phyloP scores from a whole-genome alignment of 2,329 filamentous ascomycete species.

The Xylariaceae sp. region DNA sequence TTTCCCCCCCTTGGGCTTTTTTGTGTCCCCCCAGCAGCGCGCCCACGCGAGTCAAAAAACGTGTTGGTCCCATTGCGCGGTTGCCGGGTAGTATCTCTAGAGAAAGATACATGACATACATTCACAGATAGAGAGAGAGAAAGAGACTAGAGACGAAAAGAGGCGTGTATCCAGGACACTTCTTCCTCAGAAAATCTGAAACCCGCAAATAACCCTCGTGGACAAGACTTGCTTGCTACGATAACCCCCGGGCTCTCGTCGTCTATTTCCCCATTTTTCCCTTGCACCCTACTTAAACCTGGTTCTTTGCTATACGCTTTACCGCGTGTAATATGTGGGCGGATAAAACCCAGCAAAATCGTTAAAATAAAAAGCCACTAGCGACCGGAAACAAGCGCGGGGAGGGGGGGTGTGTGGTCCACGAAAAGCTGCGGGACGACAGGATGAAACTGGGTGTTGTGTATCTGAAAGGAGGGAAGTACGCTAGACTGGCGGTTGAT shows the following conservation, averaged over 20 bases:
- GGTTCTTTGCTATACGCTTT: neutral
- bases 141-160: too few relatives aligned
- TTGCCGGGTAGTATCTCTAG: too few relatives aligned
- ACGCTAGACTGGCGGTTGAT: constrained; percentile 39
- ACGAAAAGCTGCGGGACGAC: constrained; percentile 30
- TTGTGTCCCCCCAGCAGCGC: constrained; percentile 22
- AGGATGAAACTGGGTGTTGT: constrained; percentile 47
- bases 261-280: neutral
- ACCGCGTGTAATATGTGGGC: neutral
- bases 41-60: constrained; percentile 32
- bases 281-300: too few relatives aligned
- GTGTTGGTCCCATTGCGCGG: constrained; percentile 36
- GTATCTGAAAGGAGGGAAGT: constrained; percentile 45
- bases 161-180: too few relatives aligned
- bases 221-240: neutral
- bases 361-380: constrained; percentile 30
- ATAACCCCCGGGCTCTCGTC: neutral
- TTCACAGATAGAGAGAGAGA: too few relatives aligned
- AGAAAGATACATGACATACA: too few relatives aligned
- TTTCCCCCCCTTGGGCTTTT: neutral
- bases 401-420: neutral
- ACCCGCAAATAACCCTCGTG: constrained; percentile 28
- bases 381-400: constrained; percentile 28
- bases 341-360: neutral
- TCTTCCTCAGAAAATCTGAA: constrained; percentile 32